Evolutionary conservation across 345 rosid species (phyloP).

Genomic region (Dimocarpus longan): DNA sequence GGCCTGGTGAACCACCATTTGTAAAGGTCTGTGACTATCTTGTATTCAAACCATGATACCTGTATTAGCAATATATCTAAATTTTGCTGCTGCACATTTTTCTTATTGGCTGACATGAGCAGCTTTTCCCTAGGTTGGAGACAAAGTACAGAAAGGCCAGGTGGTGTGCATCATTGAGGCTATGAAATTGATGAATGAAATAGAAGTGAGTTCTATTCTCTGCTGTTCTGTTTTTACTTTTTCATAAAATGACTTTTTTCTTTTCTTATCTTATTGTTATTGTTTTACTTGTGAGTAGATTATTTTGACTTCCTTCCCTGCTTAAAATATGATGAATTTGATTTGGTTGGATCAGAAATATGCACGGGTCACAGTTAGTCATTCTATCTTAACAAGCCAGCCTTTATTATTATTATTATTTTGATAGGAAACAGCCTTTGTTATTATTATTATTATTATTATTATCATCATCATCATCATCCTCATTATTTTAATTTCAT

Average conservation of each 20-base stretch:
- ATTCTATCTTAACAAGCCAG: background rate
- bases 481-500: background rate
- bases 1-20: constrained; percentile 77
- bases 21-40: constrained; percentile 56
- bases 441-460: background rate
- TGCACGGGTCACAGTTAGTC: background rate
- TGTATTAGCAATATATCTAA: constrained; percentile 3
- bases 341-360: background rate
- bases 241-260: constrained; percentile 2
- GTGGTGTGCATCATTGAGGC: constrained; percentile 87
- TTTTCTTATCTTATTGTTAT: background rate
- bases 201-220: constrained; percentile 59
- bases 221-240: background rate
- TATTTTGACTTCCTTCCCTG: no score
- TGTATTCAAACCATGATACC: constrained; percentile 8
- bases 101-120: constrained; percentile 8
- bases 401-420: background rate
- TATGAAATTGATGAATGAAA: constrained; percentile 96
- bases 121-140: constrained; percentile 66
- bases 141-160: constrained; percentile 93
- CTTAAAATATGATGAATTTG: constrained; percentile 1
- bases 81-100: background rate
- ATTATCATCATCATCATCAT: no score
- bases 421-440: no score
- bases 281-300: background rate